Evolutionary conservation across 2,329 filamentous ascomycete species (phyloP).

Genomic region (Trichoderma asperellum): DNA sequence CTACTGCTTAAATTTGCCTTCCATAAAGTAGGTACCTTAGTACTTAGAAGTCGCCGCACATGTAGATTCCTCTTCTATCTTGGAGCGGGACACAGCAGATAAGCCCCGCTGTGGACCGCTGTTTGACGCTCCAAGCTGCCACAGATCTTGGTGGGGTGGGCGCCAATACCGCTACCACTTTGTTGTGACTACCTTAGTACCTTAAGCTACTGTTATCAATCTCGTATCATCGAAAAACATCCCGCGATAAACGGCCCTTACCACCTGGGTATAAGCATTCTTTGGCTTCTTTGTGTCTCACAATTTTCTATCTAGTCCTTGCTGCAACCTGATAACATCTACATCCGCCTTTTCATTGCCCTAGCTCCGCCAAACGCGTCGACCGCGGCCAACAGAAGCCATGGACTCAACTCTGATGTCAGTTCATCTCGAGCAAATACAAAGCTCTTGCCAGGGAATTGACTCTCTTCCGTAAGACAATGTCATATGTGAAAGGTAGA

Average conservation of each 20-base stretch:
- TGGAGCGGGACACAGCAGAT: constrained; percentile 1
- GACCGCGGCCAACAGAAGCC: not conserved
- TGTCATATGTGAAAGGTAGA: not conserved
- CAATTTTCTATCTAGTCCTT: not conserved
- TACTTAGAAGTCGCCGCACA: not conserved
- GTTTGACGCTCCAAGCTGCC: constrained; percentile 4
- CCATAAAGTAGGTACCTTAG: no score
- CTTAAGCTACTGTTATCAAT: not conserved
- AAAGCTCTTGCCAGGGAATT: constrained; percentile 75
- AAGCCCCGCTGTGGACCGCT: constrained; percentile 27
- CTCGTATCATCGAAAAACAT: constrained; percentile 6
- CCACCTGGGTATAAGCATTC: not conserved
- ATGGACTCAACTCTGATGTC: constrained; percentile 56
- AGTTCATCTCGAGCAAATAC: constrained; percentile 76
- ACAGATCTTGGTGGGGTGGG: constrained; percentile 23
- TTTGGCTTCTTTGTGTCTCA: not conserved
- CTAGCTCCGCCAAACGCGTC: not conserved
- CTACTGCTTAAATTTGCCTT: not conserved
- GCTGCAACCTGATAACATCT: no score
- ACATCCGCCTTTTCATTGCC: not conserved
- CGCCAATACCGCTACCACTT: not conserved
- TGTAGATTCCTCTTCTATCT: not conserved
- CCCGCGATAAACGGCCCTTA: not conserved
- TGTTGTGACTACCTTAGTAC: not conserved
- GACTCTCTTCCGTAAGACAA: constrained; percentile 69